Conservation (phyloP, 495 filamentous ascomycete species). For the Aspergillus mulundensis region DNA sequence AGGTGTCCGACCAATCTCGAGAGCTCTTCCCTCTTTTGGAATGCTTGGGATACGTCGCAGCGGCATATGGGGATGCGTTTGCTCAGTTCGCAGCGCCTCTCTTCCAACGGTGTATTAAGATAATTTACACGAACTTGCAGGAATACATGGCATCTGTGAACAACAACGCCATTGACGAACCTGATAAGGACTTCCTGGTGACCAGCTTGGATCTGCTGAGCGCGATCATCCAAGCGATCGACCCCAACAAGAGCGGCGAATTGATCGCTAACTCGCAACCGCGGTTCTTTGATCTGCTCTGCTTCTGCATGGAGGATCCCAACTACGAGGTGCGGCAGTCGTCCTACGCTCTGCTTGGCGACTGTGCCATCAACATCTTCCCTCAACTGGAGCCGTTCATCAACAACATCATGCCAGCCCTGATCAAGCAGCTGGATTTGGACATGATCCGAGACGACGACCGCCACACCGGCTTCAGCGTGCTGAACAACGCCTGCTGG, state of each 20-base stretch:
- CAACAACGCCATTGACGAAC: constrained; percentile 64
- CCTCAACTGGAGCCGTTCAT: constrained; percentile 73
- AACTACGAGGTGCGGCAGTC: constrained; percentile 95
- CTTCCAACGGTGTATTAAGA: constrained; percentile 79
- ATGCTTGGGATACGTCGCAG: constrained; percentile 90
- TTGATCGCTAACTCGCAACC: constrained; percentile 72
- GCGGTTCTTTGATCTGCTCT: constrained; percentile 83
- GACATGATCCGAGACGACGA: constrained; percentile 70
- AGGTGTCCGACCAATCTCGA: constrained; percentile 80
- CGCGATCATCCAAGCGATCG: constrained; percentile 88
- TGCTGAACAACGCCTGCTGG: constrained; percentile 99
- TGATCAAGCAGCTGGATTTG: constrained; percentile 85
- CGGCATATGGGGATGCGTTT: constrained; percentile 78
- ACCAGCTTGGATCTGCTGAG: constrained; percentile 94
- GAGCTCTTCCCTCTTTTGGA: constrained; percentile 94
- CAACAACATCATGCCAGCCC: constrained; percentile 64
- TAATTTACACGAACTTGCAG: constrained; percentile 88
- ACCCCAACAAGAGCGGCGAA: constrained; percentile 65
- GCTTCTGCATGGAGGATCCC: constrained; percentile 88
- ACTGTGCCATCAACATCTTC: constrained; percentile 95
- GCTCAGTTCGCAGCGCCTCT: constrained; percentile 78
- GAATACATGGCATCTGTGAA: constrained; percentile 63
- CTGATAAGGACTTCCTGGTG: constrained; percentile 96
- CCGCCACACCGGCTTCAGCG: constrained; percentile 73
- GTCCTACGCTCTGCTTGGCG: constrained; percentile 89